A percentile compares a stretch with the other conserved stretches of the same genome.
phyloP scores from a whole-genome alignment of 441 rosid genomes.

The Populus hybrid region DNA sequence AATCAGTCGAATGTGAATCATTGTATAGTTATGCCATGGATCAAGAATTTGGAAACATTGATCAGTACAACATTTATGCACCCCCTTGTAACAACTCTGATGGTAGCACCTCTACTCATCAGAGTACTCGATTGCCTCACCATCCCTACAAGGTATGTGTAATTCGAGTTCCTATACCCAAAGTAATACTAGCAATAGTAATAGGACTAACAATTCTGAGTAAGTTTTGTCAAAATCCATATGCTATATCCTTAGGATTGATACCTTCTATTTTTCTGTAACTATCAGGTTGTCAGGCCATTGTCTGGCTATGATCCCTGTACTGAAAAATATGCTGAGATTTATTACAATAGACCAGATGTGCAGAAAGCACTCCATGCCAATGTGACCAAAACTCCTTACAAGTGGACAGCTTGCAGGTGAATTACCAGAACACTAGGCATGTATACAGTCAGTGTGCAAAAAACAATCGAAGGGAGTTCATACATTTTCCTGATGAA shows the following conservation, averaged over 20 bases:
- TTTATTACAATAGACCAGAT: slow-evolving; percentile 86
- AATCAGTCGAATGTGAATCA: slow-evolving; percentile 86
- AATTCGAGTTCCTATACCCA: not conserved
- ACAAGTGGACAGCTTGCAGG: slow-evolving; percentile 99
- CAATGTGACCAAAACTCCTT: slow-evolving; percentile 64
- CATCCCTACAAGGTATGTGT: slow-evolving; percentile 54
- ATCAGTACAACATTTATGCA: slow-evolving; percentile 90
- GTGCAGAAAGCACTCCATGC: slow-evolving; percentile 93
- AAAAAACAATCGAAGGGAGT: not conserved
- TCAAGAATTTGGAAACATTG: slow-evolving; percentile 91
- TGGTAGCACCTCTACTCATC: slow-evolving; percentile 44
- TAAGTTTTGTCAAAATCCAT: not conserved
- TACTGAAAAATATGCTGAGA: slow-evolving; percentile 95
- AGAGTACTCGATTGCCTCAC: slow-evolving; percentile 60
- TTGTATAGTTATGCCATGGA: slow-evolving; percentile 88
- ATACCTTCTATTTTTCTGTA: not conserved
- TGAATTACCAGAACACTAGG: slow-evolving; percentile 15
- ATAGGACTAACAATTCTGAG: not conserved
- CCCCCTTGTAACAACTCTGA: slow-evolving; percentile 88
- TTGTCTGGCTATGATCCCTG: slow-evolving; percentile 94
- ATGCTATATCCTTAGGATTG: not conserved
- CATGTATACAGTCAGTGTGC: not conserved
- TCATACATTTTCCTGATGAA: not conserved
- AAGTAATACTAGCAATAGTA: not conserved
- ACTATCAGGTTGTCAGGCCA: slow-evolving; percentile 42